phyloP scores from a whole-genome alignment of 108 stramenopile genomes.

The Cyclotella sp. region DNA sequence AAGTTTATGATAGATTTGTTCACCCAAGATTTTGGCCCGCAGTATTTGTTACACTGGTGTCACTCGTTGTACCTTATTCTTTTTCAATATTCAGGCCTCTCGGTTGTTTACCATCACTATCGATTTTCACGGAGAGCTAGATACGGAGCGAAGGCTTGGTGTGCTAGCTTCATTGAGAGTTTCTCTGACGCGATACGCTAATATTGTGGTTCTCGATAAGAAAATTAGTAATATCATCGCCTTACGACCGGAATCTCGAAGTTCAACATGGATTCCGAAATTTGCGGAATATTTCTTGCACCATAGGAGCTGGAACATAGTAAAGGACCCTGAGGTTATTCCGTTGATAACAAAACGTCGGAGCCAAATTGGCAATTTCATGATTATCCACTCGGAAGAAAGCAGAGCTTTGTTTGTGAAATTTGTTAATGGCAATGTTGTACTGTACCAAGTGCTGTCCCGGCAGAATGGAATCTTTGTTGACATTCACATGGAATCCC shows the following conservation, averaged over 20 bases:
- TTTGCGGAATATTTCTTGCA: slow-evolving; percentile 61
- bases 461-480: slow-evolving; percentile 63
- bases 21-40: too few species aligned
- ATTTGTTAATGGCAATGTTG: slow-evolving; percentile 42
- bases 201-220: slow-evolving; percentile 65
- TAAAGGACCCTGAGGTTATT: slow-evolving; percentile 73
- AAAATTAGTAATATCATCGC: slow-evolving; percentile 62
- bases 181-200: slow-evolving; percentile 24
- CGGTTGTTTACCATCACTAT: slow-evolving; percentile 46
- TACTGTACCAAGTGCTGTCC: slow-evolving; percentile 70
- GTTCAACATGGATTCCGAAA: slow-evolving; percentile 22
- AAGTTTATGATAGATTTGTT: neutral
- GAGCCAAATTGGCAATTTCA: slow-evolving; percentile 67
- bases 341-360: slow-evolving; percentile 71
- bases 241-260: slow-evolving; percentile 25
- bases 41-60: neutral
- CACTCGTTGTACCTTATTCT: neutral
- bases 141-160: slow-evolving; percentile 51
- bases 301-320: slow-evolving; percentile 73
- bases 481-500: slow-evolving; percentile 78
- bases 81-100: neutral
- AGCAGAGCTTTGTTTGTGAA: slow-evolving; percentile 71
- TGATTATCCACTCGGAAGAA: slow-evolving; percentile 60
- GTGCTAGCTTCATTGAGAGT: slow-evolving; percentile 51
- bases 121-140: slow-evolving; percentile 69